phyloP scores from a whole-genome alignment of 2,329 filamentous ascomycete genomes.

The Fusarium abutilonis region DNA sequence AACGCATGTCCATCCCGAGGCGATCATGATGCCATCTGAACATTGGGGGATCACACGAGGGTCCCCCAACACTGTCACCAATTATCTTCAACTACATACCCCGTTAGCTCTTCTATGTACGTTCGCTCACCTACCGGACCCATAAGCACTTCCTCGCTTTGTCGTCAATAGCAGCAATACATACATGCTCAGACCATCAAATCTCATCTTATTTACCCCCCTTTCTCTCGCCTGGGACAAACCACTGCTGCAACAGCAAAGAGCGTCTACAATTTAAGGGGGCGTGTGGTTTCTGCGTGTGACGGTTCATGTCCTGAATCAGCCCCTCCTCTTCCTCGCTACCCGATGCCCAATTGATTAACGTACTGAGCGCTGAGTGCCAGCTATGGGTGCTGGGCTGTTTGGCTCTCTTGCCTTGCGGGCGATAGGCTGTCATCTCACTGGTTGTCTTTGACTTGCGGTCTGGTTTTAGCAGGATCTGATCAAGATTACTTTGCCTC shows the following conservation, averaged over 20 bases:
- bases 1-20: constrained; percentile 26
- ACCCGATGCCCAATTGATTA: constrained; percentile 40
- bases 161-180: neutral
- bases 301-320: constrained; percentile 42
- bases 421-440: constrained; percentile 14
- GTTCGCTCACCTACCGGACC: constrained; percentile 1
- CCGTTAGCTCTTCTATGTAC: neutral
- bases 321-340: constrained; percentile 39
- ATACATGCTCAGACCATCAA: constrained; percentile 12
- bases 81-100: constrained; percentile 13
- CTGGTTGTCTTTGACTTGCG: constrained; percentile 17
- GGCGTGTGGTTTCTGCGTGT: constrained; percentile 39
- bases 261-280: constrained; percentile 25
- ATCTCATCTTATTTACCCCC: constrained; percentile 23
- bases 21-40: constrained; percentile 37
- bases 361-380: constrained; percentile 19
- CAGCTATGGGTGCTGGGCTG: constrained; percentile 19
- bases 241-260: constrained; percentile 23
- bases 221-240: constrained; percentile 15
- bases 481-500: constrained; percentile 3
- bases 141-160: constrained; percentile 10
- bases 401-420: constrained; percentile 7
- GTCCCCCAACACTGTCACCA: constrained; percentile 20
- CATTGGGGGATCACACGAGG: constrained; percentile 29
- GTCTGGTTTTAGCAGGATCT: constrained; percentile 13